phyloP scores from a whole-genome alignment of 768 basidiomycete species.

The Harrya chromipes region DNA sequence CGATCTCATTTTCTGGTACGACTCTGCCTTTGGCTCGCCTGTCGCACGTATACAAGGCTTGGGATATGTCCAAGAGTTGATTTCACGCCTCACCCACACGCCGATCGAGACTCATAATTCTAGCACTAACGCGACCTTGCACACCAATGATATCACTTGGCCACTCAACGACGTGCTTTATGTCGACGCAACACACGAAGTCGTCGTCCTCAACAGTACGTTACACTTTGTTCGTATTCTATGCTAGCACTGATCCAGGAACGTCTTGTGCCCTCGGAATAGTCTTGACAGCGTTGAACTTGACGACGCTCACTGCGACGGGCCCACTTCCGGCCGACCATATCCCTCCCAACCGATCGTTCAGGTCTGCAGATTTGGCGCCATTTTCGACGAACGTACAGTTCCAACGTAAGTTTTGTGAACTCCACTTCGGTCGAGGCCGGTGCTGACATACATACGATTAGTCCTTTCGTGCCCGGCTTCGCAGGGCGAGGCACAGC shows the following conservation, averaged over 20 bases:
- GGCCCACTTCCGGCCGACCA: conserved; percentile 78
- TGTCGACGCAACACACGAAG: conserved; percentile 89
- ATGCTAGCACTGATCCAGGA: neutral
- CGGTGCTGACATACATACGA: neutral
- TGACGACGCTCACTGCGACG: conserved; percentile 65
- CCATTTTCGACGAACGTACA: conserved; percentile 90
- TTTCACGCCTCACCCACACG: conserved; percentile 78
- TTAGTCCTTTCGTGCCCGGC: conserved; percentile 62
- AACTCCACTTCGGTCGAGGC: neutral
- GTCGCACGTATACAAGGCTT: conserved; percentile 73
- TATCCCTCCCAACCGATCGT: conserved; percentile 61
- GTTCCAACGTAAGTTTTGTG: conserved; percentile 66
- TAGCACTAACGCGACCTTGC: conserved; percentile 80
- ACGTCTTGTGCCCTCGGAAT: neutral
- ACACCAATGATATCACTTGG: conserved; percentile 66
- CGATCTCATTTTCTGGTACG: conserved; percentile 42
- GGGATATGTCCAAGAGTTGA: conserved; percentile 79
- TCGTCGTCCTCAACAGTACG: conserved; percentile 82
- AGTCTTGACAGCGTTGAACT: conserved; percentile 85
- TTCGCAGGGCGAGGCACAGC: conserved; percentile 31
- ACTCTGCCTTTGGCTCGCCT: conserved; percentile 79
- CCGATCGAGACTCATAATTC: conserved; percentile 70
- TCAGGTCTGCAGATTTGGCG: conserved; percentile 71
- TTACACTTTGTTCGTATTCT: neutral
- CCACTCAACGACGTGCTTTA: conserved; percentile 71